Percentiles rank a stretch among this genome's conserved stretches.
phyloP scores from a whole-genome alignment of 192 early-diverging fungal species.

The Coemansia sp. region DNA sequence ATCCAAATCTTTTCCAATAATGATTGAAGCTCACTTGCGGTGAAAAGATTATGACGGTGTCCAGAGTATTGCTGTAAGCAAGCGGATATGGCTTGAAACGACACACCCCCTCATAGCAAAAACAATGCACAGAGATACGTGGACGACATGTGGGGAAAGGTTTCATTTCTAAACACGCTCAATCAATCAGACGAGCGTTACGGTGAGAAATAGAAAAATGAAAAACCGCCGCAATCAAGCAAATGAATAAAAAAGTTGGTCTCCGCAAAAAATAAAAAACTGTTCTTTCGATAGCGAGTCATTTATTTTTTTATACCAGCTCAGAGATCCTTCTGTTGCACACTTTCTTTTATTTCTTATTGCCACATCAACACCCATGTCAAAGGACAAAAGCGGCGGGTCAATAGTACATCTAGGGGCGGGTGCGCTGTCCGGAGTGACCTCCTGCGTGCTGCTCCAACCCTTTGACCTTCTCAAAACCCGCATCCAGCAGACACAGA shows the following conservation, averaged over 20 bases:
- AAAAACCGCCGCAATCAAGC: not conserved
- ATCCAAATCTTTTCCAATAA: too few relatives aligned
- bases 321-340: not conserved
- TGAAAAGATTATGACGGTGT: too few relatives aligned
- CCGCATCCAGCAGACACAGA: constrained; percentile 64
- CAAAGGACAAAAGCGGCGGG: constrained; percentile 21
- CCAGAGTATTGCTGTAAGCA: too few relatives aligned
- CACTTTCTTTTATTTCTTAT: not conserved
- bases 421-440: constrained; percentile 76
- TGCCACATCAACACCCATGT: constrained; percentile 14
- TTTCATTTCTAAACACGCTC: too few relatives aligned
- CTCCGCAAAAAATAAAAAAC: not conserved
- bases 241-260: not conserved
- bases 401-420: constrained; percentile 67
- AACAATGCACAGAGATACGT: too few relatives aligned
- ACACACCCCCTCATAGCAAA: too few relatives aligned
- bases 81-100: too few relatives aligned
- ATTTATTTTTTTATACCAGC: not conserved
- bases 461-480: constrained; percentile 89
- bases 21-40: too few relatives aligned
- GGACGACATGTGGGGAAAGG: too few relatives aligned
- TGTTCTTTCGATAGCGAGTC: not conserved
- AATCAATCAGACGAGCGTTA: too few relatives aligned
- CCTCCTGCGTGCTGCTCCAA: constrained; percentile 78
- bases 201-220: not conserved